These are phyloP conservation scores for Hypseocharis bilobata DNA, from an alignment of 441 rosid species.

Conservation along the genomic window DNA sequence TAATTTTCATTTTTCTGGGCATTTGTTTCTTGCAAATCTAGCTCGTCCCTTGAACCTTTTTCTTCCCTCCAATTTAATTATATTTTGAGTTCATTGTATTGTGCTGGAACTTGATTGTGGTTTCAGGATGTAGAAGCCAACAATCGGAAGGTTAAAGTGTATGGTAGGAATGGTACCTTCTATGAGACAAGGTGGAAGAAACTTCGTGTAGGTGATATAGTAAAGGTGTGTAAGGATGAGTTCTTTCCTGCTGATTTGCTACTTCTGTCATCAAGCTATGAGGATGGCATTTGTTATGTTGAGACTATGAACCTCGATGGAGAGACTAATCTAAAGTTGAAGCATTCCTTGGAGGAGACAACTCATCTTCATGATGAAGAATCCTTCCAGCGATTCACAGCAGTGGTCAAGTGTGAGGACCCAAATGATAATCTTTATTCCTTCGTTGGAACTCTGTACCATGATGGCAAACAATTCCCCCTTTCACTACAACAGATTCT, in stretches of 20 bases:
- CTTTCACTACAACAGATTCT: conserved; percentile 89
- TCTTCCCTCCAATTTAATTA: neutral
- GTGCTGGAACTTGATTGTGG: neutral
- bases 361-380: conserved; percentile 46
- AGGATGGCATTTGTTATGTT: conserved; percentile 84
- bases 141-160: conserved; percentile 55
- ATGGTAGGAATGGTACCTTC: conserved; percentile 52
- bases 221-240: conserved; percentile 76
- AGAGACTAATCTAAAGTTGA: conserved; percentile 79
- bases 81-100: neutral
- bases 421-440: conserved; percentile 85
- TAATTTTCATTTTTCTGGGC: neutral
- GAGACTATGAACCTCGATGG: conserved; percentile 95
- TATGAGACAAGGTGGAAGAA: conserved; percentile 51
- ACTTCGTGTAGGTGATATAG: conserved; percentile 73
- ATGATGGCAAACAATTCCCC: conserved; percentile 51
- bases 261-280: conserved; percentile 74
- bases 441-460: conserved; percentile 64
- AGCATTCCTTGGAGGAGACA: conserved; percentile 65
- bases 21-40: neutral
- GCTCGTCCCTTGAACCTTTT: neutral
- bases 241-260: conserved; percentile 89
- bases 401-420: conserved; percentile 73
- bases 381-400: conserved; percentile 48
- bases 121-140: conserved; percentile 73